Evolutionary conservation across 345 rosid genomes (phyloP), one percentile per base, ranked within the genome.

Genomic region (Citrus sp.): DNA sequence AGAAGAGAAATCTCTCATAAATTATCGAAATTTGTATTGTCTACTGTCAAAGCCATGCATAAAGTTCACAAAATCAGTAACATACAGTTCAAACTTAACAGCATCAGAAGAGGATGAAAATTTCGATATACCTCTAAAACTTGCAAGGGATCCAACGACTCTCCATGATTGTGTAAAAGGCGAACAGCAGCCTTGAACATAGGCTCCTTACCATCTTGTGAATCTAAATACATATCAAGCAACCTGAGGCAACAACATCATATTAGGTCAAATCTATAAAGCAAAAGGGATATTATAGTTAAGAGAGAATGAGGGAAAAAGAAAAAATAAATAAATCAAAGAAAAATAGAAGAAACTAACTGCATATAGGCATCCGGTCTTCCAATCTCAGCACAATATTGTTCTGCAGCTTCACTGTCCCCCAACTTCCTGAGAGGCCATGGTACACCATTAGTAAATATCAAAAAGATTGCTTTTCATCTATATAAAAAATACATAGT

Each of bases 321-420:
- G 37, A 61, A 35, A 30, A 30, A 6, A n/a, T n/a, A 30, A 42
- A 38, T 3, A 54, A 8, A 22, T 42, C 10, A 10, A 34, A 55
- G 32, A 69, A 67, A 42, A 63, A 73, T 70, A 73, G 64, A 38
- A 81, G 69, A 37, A 84, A 84, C 88, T 75, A 83, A 90, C 99
- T 91, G 94, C 98, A 97, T 97, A 77, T 92, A 97, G 42, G 99
- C 97, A 90, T 97, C 98, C 65, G 98, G 98, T 87, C 98, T 87
- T 80, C 98, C 98, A 81, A 97, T 93, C 88, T 97, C 98, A 37
- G 97, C 92, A 86, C 99, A 97, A 74, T 97, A 97, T 24, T 92
- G 97, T 82, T 97, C 98, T 70, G 99, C 99, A 82, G 98, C 98
- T 83, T 94, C 98, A 78, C 97, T 87, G 46, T 97, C 98, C 88